Base-by-base conservation (phyloP, 2,329 filamentous ascomycete genomes). In the Didymella lethalis region DNA sequence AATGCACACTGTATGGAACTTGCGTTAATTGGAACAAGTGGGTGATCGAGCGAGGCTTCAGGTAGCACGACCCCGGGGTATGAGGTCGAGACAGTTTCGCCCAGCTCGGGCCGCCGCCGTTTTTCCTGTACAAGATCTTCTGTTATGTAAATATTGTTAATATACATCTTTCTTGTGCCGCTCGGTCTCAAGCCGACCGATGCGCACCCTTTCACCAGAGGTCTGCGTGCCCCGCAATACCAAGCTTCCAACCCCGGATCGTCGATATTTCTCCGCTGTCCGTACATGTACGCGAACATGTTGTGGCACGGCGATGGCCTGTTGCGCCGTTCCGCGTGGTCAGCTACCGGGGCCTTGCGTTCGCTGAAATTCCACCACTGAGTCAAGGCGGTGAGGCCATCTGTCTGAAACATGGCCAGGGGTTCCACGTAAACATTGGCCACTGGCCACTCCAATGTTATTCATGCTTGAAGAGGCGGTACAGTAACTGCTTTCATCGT, bases 191-290 rank as follows among this genome's bases (percentile, higher is more conserved):
- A 51, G 20, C 54, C 18, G 20, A 47, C 47, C 48, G 26, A 51
- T 18, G 16, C 18, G 10, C 18, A 25, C 26, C 16, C 16, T 20
- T 41, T 20, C 34, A n/a, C 8, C 41, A 44, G 12, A 18, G 8
- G n/a, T 16, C 11, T 18, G n/a, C 26, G 11, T 29, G 16, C 48
- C 48, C 48, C 48, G 54, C 54, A 48, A 36, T 44, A 44, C n/a
- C 54, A 53, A 57, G 28, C 48, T 29, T 48, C 28, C 29, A 29
- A 38, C 38, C 48, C 43, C 48, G 18, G 43, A 38, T 46, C 14
- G 7, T 53, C 48, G 44, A 53, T 48, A 53, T 57, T 52, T 44
- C 36, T 53, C 54, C 44, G 43, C 48, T 53, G 43, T 46, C 16
- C 31, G n/a, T 25, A 26, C 31, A 48, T 38, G 43, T 18, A 34